phyloP scores from a whole-genome alignment of 2,329 filamentous ascomycete genomes.

The Aspergillus sp. region DNA sequence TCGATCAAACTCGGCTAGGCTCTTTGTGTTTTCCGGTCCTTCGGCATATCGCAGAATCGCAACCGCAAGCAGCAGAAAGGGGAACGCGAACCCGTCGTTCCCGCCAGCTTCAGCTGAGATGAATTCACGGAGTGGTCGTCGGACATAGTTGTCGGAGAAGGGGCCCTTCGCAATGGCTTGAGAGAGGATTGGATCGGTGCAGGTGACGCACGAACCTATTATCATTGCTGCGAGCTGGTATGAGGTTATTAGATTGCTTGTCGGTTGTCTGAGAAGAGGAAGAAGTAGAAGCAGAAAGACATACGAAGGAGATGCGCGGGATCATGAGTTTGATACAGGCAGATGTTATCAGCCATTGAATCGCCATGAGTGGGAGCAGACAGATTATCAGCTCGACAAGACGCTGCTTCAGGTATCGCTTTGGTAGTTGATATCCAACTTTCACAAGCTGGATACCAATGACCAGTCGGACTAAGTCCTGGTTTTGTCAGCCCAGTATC shows the following conservation, averaged over 20 bases:
- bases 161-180: slow-evolving; percentile 62
- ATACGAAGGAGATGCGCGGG: slow-evolving; percentile 51
- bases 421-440: slow-evolving; percentile 60
- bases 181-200: slow-evolving; percentile 61
- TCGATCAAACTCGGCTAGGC: slow-evolving; percentile 16
- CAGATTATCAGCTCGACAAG: slow-evolving; percentile 56
- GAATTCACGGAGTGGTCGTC: slow-evolving; percentile 56
- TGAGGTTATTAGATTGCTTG: background rate
- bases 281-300: background rate
- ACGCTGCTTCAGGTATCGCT: slow-evolving; percentile 50
- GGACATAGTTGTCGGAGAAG: slow-evolving; percentile 61
- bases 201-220: slow-evolving; percentile 60
- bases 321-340: slow-evolving; percentile 55
- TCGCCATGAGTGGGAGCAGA: slow-evolving; percentile 59
- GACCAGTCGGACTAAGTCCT: slow-evolving; percentile 56
- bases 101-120: slow-evolving; percentile 62
- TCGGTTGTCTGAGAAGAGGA: background rate
- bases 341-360: slow-evolving; percentile 61
- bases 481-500: slow-evolving; percentile 5
- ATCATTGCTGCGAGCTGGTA: slow-evolving; percentile 52
- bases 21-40: slow-evolving; percentile 18
- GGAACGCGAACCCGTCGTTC: slow-evolving; percentile 63
- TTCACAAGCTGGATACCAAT: slow-evolving; percentile 64
- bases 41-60: slow-evolving; percentile 57
- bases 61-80: slow-evolving; percentile 58